Base-by-base conservation (phyloP, 371 early-diverging fungal genomes). In the Mortierella sp. region DNA sequence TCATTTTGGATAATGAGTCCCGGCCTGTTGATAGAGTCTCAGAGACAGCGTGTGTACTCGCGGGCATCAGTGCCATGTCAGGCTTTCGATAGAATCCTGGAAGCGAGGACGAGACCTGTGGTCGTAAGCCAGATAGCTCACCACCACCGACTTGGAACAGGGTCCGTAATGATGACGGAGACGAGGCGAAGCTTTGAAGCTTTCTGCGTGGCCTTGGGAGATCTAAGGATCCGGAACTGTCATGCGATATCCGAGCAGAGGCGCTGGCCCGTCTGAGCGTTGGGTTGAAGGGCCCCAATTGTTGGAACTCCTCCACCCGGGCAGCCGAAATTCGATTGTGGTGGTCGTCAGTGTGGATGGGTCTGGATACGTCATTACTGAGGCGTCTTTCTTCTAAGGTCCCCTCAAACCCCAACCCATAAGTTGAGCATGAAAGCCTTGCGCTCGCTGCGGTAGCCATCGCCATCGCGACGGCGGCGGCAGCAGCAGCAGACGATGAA, bases 401-500 rank as follows among this genome's bases (percentile, higher is more conserved):
- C 23, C 57, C 54, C 5, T 62, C 58, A 27, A 53, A 58, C 21
- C 64, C 56, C n/a, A 46, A 46, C 6, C 19, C 24, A 48, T 50
- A 23, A 17, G 24, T 27, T 5, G 31, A n/a, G 14, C 44, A 50
- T 0, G 61, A 50, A 12, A 60, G 27, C 32, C 63, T 53, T 21
- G 73, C 63, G 55, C 61, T 57, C 5, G 68, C 58, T 2, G 58
- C 73, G n/a, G 73, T 67, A 1, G 73, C 73, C 55, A 67, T 58
- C 8, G 67, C 68, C 63, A 73, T 44, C 12, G 73, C 73, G 17
- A 73, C 73, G 4, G 73, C 73, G 0, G 68, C 73, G 1, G 73
- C 73, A 1, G 73, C 73, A n/a, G 73, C 73, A 11, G 73, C 73
- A 32, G 73, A 73, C 0, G 73, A 73, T 5, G 73, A 73, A 27